phyloP scores from a whole-genome alignment of 139 green algal species.

The Desmodesmus armatus region DNA sequence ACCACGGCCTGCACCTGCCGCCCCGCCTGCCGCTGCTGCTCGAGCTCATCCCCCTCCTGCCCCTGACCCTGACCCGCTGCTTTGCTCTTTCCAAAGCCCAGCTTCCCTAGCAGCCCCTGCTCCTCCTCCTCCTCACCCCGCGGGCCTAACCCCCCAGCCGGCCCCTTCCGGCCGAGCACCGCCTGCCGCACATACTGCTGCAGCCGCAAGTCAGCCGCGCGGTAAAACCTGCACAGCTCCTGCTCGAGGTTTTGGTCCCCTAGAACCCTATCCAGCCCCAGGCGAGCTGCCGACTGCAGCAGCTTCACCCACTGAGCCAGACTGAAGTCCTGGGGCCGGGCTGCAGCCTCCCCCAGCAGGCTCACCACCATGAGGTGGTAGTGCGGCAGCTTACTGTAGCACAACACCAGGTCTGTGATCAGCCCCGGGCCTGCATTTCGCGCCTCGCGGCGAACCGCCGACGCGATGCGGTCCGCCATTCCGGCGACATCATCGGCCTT shows the following conservation, averaged over 20 bases:
- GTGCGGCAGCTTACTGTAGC: constrained; percentile 22
- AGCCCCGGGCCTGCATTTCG: neutral
- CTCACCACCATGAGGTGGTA: constrained; percentile 29
- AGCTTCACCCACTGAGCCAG: constrained; percentile 1
- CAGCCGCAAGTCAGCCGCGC: neutral
- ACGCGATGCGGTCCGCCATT: constrained; percentile 14
- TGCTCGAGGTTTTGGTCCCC: neutral
- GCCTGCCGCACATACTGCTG: constrained; percentile 16
- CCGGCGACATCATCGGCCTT: neutral
- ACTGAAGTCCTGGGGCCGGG: neutral
- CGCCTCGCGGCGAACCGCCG: neutral
- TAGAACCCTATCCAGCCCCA: neutral
- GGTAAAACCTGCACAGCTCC: neutral
- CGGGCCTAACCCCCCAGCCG: neutral
- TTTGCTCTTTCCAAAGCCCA: neutral
- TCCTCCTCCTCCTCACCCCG: neutral
- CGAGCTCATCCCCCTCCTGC: neutral
- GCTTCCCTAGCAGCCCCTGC: constrained; percentile 2
- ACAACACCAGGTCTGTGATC: constrained; percentile 30
- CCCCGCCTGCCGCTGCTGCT: constrained; percentile 19
- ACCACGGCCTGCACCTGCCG: constrained; percentile 3
- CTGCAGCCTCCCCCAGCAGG: neutral
- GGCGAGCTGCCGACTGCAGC: neutral
- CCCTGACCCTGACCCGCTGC: neutral
- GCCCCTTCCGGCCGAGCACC: neutral